Percentiles rank a stretch among this genome's conserved stretches.
Evolutionary conservation across 345 rosid species (phyloP).

Genomic region (Salix suchowensis): DNA sequence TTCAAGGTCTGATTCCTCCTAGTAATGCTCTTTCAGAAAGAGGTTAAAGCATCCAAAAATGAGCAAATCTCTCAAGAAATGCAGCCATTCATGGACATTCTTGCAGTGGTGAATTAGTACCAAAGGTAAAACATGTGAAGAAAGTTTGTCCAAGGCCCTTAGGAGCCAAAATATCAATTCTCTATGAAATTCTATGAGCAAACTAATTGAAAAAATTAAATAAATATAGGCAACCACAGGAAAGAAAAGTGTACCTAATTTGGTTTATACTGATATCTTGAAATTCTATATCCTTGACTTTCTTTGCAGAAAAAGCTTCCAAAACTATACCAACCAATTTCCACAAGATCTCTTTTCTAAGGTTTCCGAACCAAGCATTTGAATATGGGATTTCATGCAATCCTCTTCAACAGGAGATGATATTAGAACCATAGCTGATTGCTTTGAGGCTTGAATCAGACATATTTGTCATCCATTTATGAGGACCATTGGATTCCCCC

Average conservation of each 20-base stretch:
- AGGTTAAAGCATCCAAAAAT: neutral
- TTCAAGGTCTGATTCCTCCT: slow-evolving; percentile 53
- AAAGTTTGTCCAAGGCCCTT: neutral
- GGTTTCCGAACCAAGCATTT: neutral
- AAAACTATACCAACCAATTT: slow-evolving; percentile 5
- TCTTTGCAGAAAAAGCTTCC: slow-evolving; percentile 7
- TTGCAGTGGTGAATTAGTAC: neutral
- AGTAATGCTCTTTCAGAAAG: neutral
- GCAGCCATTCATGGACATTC: neutral
- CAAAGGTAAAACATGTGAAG: neutral
- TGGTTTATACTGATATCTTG: slow-evolving; percentile 4
- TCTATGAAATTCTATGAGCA: neutral
- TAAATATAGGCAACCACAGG: neutral
- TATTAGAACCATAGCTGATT: slow-evolving; percentile 76
- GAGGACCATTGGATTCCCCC: slow-evolving; percentile 61
- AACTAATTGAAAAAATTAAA: neutral
- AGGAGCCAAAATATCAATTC: neutral
- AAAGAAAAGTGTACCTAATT: slow-evolving; percentile 6
- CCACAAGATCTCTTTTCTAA: neutral
- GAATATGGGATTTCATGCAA: neutral
- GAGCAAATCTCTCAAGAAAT: neutral
- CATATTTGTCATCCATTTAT: slow-evolving; percentile 86
- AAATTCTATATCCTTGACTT: neutral
- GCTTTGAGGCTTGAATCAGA: slow-evolving; percentile 69
- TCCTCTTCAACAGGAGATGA: slow-evolving; percentile 54